phyloP scores from a whole-genome alignment of 352 stramenopile species.

The Globisporangium alternatum region DNA sequence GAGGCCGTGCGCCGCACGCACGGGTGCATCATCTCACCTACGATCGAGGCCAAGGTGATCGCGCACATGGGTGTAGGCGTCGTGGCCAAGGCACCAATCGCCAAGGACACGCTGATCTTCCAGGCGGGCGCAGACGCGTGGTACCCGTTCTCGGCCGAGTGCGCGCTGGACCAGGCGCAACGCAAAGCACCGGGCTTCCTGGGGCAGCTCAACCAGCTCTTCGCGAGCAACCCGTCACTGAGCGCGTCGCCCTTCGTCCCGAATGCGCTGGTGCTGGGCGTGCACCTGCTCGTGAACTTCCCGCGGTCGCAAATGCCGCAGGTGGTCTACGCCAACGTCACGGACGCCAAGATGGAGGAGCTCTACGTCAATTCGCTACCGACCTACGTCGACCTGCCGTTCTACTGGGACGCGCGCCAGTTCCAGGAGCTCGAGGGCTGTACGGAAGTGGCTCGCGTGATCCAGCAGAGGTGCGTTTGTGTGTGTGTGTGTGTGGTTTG shows the following conservation, averaged over 20 bases:
- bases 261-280: conserved; percentile 62
- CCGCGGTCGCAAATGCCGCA: conserved; percentile 27
- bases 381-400: conserved; percentile 52
- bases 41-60: conserved; percentile 44
- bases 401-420: conserved; percentile 65
- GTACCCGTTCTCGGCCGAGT: conserved; percentile 76
- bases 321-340: conserved; percentile 17
- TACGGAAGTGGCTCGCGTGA: conserved; percentile 46
- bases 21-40: conserved; percentile 49
- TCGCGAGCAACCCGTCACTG: conserved; percentile 32
- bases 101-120: conserved; percentile 63
- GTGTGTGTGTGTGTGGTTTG: conserved; percentile 12
- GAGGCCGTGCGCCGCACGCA: conserved; percentile 49
- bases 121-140: conserved; percentile 51
- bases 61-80: conserved; percentile 67
- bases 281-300: conserved; percentile 67
- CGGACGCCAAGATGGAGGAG: conserved; percentile 29
- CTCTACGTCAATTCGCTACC: conserved; percentile 64
- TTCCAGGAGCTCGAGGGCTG: conserved; percentile 63
- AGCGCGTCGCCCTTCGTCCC: conserved; percentile 45
- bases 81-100: conserved; percentile 47
- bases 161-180: conserved; percentile 54
- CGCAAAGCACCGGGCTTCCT: conserved; percentile 66
- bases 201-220: conserved; percentile 45
- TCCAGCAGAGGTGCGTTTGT: conserved; percentile 48